Percentiles rank a stretch among this genome's conserved stretches.
Evolutionary conservation across 441 rosid species (phyloP).

Genomic region (Isatis lusitanica): DNA sequence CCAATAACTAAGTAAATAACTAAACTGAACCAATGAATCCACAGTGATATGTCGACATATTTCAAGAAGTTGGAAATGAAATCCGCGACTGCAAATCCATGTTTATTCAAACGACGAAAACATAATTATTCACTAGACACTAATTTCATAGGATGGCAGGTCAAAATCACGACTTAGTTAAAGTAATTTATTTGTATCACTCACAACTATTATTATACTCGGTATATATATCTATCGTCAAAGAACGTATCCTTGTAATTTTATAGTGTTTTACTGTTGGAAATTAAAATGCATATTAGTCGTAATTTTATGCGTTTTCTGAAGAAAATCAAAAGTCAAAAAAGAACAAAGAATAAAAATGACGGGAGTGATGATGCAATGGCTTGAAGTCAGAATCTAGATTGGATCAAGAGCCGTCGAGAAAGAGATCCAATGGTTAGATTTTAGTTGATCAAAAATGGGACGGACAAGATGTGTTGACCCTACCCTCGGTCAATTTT

Average conservation of each 20-base stretch:
- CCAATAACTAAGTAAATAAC: neutral
- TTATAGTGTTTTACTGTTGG: neutral
- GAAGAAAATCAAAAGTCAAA: constrained; percentile 21
- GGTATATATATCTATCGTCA: neutral
- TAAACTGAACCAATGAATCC: neutral
- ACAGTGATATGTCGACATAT: neutral
- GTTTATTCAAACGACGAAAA: neutral
- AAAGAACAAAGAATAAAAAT: constrained; percentile 18
- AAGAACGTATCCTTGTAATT: neutral
- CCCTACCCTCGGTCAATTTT: constrained; percentile 33
- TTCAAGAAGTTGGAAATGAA: neutral
- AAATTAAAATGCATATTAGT: neutral
- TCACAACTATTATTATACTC: neutral
- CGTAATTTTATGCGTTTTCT: neutral
- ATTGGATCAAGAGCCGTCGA: constrained; percentile 20
- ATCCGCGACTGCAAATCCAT: neutral
- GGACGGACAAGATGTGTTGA: constrained; percentile 20
- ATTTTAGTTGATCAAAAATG: neutral
- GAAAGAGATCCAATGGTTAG: constrained; percentile 10
- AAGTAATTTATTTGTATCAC: neutral
- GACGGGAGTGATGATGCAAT: constrained; percentile 37
- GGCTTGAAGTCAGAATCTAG: neutral
- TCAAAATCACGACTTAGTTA: neutral
- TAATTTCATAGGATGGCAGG: neutral
- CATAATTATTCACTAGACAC: neutral